Evolutionary conservation across 1,139 yeast genomes (phyloP).

Genomic region (Suhomyces choctaworum): DNA sequence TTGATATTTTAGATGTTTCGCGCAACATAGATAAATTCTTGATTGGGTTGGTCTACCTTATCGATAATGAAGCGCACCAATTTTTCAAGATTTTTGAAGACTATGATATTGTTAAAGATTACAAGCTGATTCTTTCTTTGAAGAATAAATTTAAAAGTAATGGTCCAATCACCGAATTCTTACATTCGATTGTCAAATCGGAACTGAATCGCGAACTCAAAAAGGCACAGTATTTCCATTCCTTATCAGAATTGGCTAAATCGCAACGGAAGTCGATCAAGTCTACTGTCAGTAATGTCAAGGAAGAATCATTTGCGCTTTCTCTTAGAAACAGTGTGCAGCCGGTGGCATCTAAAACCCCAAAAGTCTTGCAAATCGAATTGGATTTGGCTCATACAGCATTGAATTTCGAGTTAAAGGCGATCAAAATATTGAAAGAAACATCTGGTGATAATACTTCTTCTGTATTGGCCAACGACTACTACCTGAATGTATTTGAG

Average conservation of each 20-base stretch:
- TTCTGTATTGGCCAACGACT: conserved; percentile 10
- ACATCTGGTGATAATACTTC: neutral
- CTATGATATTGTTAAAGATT: conserved; percentile 16
- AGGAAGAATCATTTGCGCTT: no score
- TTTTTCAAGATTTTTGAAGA: conserved; percentile 27
- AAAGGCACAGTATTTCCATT: conserved; percentile 37
- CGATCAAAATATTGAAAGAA: conserved; percentile 27
- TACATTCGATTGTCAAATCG: conserved; percentile 22
- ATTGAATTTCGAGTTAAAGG: conserved; percentile 33
- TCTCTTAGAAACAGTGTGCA: neutral
- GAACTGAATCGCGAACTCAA: conserved; percentile 14
- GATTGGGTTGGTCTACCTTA: conserved; percentile 36
- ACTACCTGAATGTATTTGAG: conserved; percentile 34
- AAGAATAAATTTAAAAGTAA: conserved; percentile 19
- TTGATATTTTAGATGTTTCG: conserved; percentile 21
- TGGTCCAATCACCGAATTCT: conserved; percentile 21
- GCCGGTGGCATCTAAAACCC: neutral
- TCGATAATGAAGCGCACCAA: conserved; percentile 28
- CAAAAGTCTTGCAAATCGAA: conserved; percentile 13
- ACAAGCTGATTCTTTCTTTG: conserved; percentile 18
- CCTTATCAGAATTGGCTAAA: conserved; percentile 33
- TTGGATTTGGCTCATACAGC: conserved; percentile 26
- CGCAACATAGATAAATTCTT: conserved; percentile 29
- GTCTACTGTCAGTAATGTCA: neutral
- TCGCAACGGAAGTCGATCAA: conserved; percentile 16